phyloP scores from a whole-genome alignment of 192 early-diverging fungal genomes.

The Funneliformis geosporum region DNA sequence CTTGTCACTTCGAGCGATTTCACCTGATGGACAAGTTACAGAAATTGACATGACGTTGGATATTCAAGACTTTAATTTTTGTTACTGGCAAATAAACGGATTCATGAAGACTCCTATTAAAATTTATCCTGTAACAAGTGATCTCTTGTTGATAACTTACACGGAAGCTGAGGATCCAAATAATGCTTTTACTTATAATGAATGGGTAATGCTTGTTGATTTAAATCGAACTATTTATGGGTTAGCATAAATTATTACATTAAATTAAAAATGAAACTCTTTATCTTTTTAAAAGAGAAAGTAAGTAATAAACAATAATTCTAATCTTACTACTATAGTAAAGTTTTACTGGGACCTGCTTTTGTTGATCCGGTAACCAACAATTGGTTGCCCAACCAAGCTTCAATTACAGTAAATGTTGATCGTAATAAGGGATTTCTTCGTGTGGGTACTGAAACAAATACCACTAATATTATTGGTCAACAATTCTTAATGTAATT shows the following conservation, averaged over 20 bases:
- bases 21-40: too few species aligned
- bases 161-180: background rate
- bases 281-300: too few species aligned
- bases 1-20: too few species aligned
- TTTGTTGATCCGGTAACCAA: background rate
- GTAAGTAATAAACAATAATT: too few species aligned
- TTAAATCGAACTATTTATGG: background rate
- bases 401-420: background rate
- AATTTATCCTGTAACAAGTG: background rate
- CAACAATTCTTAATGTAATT: background rate
- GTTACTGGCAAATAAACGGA: too few species aligned
- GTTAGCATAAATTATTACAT: background rate
- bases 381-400: background rate
- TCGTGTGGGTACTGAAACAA: background rate
- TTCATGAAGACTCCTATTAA: background rate
- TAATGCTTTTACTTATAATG: background rate
- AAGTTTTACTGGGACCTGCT: background rate
- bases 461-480: too few species aligned
- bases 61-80: too few species aligned
- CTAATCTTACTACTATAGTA: too few species aligned
- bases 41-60: too few species aligned
- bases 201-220: background rate
- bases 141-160: background rate
- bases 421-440: background rate
- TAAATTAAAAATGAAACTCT: background rate